Evolutionary conservation across 2,329 filamentous ascomycete species (phyloP).

Genomic region (Albophoma yamanashiensis): DNA sequence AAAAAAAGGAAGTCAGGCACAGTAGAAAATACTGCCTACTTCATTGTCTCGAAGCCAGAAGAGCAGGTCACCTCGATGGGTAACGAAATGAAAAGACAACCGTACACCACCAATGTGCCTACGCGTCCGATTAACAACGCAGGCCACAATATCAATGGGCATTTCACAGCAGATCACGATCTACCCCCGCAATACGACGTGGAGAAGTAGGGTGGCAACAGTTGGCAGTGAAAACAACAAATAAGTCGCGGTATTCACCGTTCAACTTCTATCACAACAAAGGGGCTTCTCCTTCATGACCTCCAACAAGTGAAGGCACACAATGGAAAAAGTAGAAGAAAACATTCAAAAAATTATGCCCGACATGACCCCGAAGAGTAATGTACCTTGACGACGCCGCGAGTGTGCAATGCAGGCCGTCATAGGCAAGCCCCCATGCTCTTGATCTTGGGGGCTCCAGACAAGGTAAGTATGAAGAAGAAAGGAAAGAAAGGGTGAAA

Average conservation of each 20-base stretch:
- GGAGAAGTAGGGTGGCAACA: background rate
- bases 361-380: slow-evolving; percentile 40
- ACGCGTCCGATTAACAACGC: background rate
- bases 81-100: background rate
- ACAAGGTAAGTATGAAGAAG: slow-evolving; percentile 44
- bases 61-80: background rate
- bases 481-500: slow-evolving; percentile 11
- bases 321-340: slow-evolving; percentile 27
- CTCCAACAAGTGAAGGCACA: slow-evolving; percentile 24
- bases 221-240: background rate
- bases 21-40: background rate
- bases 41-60: background rate
- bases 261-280: background rate
- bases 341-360: slow-evolving; percentile 39
- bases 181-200: too few species aligned
- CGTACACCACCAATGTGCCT: background rate
- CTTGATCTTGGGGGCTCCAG: slow-evolving; percentile 29
- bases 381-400: slow-evolving; percentile 33
- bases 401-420: slow-evolving; percentile 43
- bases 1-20: background rate
- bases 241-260: background rate
- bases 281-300: slow-evolving; percentile 29
- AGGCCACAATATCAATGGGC: background rate
- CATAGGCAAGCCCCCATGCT: slow-evolving; percentile 25
- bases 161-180: background rate